A percentile compares a stretch with the other conserved stretches of the same genome.
Conservation (phyloP, 163 green algal species). For the Chlamydomonas reinhardtii region DNA sequence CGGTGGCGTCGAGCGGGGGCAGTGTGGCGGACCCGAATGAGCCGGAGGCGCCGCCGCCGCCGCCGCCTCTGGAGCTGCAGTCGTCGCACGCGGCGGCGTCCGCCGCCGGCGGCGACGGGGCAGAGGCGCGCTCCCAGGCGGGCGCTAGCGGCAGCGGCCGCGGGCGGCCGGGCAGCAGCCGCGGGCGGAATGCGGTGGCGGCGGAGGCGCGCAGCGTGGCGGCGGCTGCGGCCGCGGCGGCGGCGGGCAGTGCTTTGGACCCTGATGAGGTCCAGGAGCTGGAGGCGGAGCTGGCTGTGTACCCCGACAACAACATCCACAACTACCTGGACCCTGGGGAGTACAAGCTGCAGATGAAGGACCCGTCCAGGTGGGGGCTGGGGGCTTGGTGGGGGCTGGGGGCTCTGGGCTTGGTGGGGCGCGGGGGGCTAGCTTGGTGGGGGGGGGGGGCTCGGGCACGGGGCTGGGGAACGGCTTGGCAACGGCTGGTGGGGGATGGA, state of each 20-base stretch:
- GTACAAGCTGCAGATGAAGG: constrained; percentile 53
- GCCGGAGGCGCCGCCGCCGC: background rate
- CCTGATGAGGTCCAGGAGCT: background rate
- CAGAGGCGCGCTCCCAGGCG: too few species aligned
- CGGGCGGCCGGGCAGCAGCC: background rate
- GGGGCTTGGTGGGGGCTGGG: too few species aligned
- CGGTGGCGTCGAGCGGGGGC: constrained; percentile 19
- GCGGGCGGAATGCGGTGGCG: background rate
- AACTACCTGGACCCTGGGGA: constrained; percentile 55
- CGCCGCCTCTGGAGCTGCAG: background rate
- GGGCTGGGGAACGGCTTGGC: too few species aligned
- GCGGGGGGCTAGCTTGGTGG: too few species aligned
- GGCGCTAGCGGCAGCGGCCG: too few species aligned
- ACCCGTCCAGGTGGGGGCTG: constrained; percentile 35
- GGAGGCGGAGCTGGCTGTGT: constrained; percentile 9
- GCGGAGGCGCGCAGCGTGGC: too few species aligned
- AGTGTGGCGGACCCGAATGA: constrained; percentile 36
- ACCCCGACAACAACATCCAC: constrained; percentile 49
- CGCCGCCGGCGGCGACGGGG: background rate
- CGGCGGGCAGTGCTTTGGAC: background rate
- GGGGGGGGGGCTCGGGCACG: too few species aligned
- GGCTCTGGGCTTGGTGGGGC: too few species aligned
- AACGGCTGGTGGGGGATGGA: too few species aligned
- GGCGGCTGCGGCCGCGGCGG: background rate
- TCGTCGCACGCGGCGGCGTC: background rate